A percentile compares a stretch with the other conserved stretches of the same genome.
Conservation (phyloP, 306 rosid genomes). For the Styphnolobium japonicum region DNA sequence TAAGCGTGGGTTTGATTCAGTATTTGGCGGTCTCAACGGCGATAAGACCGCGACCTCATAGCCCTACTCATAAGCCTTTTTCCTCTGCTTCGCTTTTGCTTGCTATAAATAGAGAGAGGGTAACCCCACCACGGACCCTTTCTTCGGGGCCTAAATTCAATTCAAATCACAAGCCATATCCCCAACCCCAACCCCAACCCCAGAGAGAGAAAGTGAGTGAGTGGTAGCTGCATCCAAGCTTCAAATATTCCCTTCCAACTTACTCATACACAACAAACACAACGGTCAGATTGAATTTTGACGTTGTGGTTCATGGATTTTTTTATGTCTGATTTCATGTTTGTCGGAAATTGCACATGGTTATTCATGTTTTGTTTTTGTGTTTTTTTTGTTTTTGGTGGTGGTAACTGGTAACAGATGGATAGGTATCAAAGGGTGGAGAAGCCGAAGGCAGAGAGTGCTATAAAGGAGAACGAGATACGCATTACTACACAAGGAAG, state of each 20-base stretch:
- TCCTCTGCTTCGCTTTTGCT: no score
- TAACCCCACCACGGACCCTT: background rate
- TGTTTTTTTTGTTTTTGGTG: no score
- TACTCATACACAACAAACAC: no score
- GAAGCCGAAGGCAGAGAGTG: conserved; percentile 65
- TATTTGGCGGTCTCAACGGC: no score
- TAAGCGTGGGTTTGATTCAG: no score
- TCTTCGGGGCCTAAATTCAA: background rate
- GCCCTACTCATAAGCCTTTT: no score
- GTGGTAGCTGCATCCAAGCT: background rate
- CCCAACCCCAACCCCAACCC: background rate
- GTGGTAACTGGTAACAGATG: conserved; percentile 41
- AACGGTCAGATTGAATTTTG: no score
- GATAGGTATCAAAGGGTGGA: conserved; percentile 93
- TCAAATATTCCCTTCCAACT: background rate
- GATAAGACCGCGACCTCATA: no score
- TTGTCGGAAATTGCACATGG: background rate
- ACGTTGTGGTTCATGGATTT: no score
- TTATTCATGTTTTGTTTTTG: background rate
- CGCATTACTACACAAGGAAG: conserved; percentile 88
- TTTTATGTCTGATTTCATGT: background rate
- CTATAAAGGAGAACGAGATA: conserved; percentile 85
- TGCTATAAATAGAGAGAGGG: background rate
- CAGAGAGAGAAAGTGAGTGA: background rate
- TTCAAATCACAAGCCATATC: background rate